Percentiles rank a stretch among this genome's conserved stretches.
Evolutionary conservation across 2,329 filamentous ascomycete species (phyloP).

Genomic region (Trichoderma atrobrunneum): DNA sequence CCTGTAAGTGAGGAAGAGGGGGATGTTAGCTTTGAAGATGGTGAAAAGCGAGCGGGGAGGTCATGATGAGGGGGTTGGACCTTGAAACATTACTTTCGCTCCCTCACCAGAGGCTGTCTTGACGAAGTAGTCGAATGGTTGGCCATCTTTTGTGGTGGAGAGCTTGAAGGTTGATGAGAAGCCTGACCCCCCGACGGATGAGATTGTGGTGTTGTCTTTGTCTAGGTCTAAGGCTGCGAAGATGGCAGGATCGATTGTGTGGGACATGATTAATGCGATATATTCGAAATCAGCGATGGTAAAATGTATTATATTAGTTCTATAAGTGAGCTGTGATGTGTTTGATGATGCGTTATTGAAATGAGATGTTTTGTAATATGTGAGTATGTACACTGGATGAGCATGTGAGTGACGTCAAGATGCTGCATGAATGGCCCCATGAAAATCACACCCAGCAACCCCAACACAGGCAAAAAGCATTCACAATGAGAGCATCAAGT

Average conservation of each 20-base stretch:
- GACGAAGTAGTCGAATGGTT: slow-evolving; percentile 62
- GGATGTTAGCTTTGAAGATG: neutral
- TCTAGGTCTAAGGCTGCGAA: slow-evolving; percentile 59
- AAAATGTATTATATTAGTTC: neutral
- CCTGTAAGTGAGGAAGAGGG: slow-evolving; percentile 44
- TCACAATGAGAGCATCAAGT: neutral
- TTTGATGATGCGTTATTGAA: neutral
- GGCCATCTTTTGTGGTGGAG: slow-evolving; percentile 45
- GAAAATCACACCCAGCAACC: neutral
- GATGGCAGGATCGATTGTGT: slow-evolving; percentile 61
- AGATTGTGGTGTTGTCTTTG: slow-evolving; percentile 51
- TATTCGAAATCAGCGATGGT: neutral
- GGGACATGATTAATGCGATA: slow-evolving; percentile 34
- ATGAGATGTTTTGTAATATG: neutral
- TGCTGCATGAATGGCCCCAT: neutral
- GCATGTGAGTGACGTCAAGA: slow-evolving; percentile 1
- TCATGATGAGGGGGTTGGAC: slow-evolving; percentile 33
- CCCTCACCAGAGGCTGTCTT: slow-evolving; percentile 63
- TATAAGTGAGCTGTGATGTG: neutral
- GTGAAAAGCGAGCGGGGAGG: neutral
- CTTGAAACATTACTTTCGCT: slow-evolving; percentile 67
- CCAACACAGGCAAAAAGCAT: neutral
- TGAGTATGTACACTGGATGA: neutral
- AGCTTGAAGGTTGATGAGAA: slow-evolving; percentile 66
- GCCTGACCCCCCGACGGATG: slow-evolving; percentile 62